Evolutionary conservation across 371 early-diverging fungal genomes (phyloP).

Genomic region (Rhizomucor miehei): DNA sequence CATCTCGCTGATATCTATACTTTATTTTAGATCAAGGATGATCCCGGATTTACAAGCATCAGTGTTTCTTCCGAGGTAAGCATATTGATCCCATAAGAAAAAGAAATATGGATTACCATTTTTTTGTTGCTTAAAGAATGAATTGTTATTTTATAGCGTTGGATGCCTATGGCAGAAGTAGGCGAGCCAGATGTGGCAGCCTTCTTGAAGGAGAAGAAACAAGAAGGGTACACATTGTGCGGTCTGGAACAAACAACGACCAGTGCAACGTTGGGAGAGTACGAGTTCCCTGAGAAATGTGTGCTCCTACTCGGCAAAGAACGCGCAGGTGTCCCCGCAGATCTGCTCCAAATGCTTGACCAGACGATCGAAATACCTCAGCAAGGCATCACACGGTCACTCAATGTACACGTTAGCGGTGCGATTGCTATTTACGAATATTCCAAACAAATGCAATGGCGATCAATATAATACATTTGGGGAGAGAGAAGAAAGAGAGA

Average conservation of each 20-base stretch:
- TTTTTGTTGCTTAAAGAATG: neutral
- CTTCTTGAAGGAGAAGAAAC: constrained; percentile 49
- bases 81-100: too few relatives aligned
- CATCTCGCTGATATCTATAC: neutral
- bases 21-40: constrained; percentile 42
- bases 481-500: neutral
- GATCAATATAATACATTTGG: constrained; percentile 1
- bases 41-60: constrained; percentile 52
- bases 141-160: constrained; percentile 22
- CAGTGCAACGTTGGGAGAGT: constrained; percentile 50
- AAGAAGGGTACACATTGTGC: constrained; percentile 55
- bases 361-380: constrained; percentile 65
- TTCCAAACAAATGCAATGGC: constrained; percentile 53
- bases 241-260: constrained; percentile 69
- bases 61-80: constrained; percentile 53
- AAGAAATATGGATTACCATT: neutral
- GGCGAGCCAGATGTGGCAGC: constrained; percentile 33
- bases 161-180: constrained; percentile 66
- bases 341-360: constrained; percentile 56
- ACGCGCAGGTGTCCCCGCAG: constrained; percentile 56
- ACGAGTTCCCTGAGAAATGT: constrained; percentile 55
- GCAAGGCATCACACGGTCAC: constrained; percentile 56
- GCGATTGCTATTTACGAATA: constrained; percentile 61
- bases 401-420: constrained; percentile 69
- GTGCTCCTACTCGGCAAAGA: constrained; percentile 58